phyloP scores from a whole-genome alignment of 768 basidiomycete species.

The Mycena rebaudengoi region DNA sequence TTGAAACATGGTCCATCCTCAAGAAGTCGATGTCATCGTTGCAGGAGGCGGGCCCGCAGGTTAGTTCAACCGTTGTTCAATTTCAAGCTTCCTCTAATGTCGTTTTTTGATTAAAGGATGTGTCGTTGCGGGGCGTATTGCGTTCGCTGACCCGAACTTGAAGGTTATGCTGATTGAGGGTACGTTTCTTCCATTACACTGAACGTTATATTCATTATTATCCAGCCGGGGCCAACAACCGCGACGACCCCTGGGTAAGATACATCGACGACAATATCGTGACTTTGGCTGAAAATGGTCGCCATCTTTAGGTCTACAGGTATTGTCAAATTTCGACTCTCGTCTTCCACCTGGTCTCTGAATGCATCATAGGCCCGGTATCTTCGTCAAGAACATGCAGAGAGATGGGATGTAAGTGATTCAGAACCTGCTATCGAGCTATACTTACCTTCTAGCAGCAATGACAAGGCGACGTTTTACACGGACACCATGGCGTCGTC shows the following conservation, averaged over 20 bases:
- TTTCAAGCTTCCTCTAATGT: neutral
- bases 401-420: conserved; percentile 64
- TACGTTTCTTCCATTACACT: conserved; percentile 26
- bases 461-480: conserved; percentile 81
- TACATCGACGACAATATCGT: neutral
- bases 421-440: neutral
- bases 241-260: conserved; percentile 72
- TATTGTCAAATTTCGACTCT: conserved; percentile 26
- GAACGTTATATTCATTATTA: neutral
- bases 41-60: conserved; percentile 75
- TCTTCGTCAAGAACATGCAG: conserved; percentile 79
- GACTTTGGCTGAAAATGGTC: neutral
- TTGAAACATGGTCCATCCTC: conserved; percentile 58
- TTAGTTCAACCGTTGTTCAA: too few species aligned
- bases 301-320: conserved; percentile 54
- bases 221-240: conserved; percentile 72
- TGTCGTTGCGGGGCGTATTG: conserved; percentile 74
- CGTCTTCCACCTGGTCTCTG: neutral
- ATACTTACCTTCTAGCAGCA: conserved; percentile 46
- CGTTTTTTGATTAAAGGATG: conserved; percentile 49
- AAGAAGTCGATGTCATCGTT: conserved; percentile 79
- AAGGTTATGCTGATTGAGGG: conserved; percentile 84
- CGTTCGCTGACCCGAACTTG: conserved; percentile 74
- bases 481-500: conserved; percentile 65
- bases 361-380: conserved; percentile 58